A percentile compares a stretch with the other conserved stretches of the same genome.
phyloP scores from a whole-genome alignment of 2,329 filamentous ascomycete genomes.

The Aquanectria penicillioides region DNA sequence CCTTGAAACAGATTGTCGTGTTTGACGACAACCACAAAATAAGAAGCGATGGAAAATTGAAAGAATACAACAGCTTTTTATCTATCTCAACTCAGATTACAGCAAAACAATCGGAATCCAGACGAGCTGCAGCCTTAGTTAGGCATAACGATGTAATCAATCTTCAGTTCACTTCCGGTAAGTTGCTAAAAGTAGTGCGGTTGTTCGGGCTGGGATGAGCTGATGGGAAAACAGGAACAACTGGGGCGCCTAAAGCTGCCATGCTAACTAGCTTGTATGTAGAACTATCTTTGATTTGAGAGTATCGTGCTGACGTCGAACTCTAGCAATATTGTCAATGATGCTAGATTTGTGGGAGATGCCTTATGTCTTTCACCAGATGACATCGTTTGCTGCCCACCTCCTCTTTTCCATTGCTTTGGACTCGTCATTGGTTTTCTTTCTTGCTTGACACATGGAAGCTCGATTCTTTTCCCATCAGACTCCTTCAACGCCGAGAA shows the following conservation, averaged over 20 bases:
- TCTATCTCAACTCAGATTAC: background rate
- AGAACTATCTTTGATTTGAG: no score
- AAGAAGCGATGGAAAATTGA: background rate
- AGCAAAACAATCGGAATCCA: background rate
- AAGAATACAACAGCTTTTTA: background rate
- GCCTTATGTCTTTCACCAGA: slow-evolving; percentile 54
- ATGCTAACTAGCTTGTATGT: slow-evolving; percentile 22
- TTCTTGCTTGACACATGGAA: slow-evolving; percentile 71
- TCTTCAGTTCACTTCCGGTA: slow-evolving; percentile 27
- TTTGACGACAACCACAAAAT: background rate
- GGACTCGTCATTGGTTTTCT: slow-evolving; percentile 78
- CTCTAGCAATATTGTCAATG: slow-evolving; percentile 65
- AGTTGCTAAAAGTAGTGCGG: no score
- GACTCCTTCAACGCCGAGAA: slow-evolving; percentile 3
- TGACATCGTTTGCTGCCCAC: slow-evolving; percentile 72
- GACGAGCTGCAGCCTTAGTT: background rate
- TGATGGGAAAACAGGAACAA: slow-evolving; percentile 19
- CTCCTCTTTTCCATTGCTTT: slow-evolving; percentile 76
- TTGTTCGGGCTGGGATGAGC: no score
- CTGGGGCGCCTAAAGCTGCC: slow-evolving; percentile 28
- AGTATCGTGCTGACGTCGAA: background rate
- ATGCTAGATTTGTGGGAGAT: slow-evolving; percentile 57
- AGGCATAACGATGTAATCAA: slow-evolving; percentile 20
- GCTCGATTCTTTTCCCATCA: slow-evolving; percentile 61
- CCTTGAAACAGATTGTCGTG: background rate